Evolutionary conservation across 257 asterid species (phyloP).

Genomic region (Marsdenia floribunda): DNA sequence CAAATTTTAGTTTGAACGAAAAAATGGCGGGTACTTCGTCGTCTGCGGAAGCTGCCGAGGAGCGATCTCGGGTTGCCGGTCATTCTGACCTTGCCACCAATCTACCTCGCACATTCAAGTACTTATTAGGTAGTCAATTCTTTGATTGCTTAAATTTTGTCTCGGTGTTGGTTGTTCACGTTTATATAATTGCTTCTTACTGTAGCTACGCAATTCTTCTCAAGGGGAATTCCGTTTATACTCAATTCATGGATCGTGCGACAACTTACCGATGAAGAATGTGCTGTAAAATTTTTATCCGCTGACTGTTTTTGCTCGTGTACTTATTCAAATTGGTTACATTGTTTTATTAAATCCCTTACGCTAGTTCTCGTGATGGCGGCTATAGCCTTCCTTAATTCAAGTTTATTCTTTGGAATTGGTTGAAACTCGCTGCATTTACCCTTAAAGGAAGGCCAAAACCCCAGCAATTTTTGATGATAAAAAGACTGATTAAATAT

Average conservation of each 20-base stretch:
- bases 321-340: background rate
- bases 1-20: background rate
- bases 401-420: background rate
- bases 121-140: slow-evolving; percentile 52
- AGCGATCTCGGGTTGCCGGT: slow-evolving; percentile 1
- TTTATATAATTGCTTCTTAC: background rate
- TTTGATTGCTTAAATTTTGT: background rate
- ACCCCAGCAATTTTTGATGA: background rate
- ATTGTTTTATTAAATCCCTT: background rate
- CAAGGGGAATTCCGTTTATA: slow-evolving; percentile 90
- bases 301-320: background rate
- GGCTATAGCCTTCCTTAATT: background rate
- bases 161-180: background rate
- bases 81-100: slow-evolving; percentile 39
- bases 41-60: slow-evolving; percentile 7
- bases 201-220: slow-evolving; percentile 85
- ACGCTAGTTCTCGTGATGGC: background rate
- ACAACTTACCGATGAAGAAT: slow-evolving; percentile 69
- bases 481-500: background rate
- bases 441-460: background rate
- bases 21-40: slow-evolving; percentile 11
- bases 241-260: slow-evolving; percentile 93
- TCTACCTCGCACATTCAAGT: slow-evolving; percentile 73
- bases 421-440: background rate
- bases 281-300: slow-evolving; percentile 51